phyloP scores from a whole-genome alignment of 1,284 basidiomycete genomes.

The Apiotrichum akiyoshidainum region DNA sequence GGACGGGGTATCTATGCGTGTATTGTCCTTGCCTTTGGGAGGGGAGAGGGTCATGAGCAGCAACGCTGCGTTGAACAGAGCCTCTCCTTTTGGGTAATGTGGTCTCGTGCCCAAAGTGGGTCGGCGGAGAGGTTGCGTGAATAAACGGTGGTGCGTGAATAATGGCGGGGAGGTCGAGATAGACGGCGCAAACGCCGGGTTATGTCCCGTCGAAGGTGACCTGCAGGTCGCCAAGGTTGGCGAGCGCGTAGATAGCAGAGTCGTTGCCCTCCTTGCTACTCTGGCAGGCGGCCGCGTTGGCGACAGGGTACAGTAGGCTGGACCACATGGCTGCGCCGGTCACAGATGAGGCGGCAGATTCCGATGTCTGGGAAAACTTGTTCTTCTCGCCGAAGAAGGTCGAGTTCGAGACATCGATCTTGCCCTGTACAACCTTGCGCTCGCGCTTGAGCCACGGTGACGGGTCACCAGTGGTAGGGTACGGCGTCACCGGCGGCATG shows the following conservation, averaged over 20 bases:
- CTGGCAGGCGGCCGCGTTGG: conserved; percentile 16
- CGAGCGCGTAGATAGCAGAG: conserved; percentile 32
- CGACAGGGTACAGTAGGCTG: not conserved
- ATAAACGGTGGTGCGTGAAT: not conserved
- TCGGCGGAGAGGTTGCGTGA: too few species aligned
- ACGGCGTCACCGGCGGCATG: conserved; percentile 18
- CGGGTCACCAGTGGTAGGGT: conserved; percentile 26
- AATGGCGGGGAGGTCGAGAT: not conserved
- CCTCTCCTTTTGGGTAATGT: too few species aligned
- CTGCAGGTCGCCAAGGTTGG: conserved; percentile 39
- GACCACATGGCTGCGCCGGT: conserved; percentile 37
- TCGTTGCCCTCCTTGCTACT: conserved; percentile 18
- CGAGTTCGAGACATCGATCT: conserved; percentile 23
- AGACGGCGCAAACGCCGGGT: not conserved
- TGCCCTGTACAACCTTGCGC: conserved; percentile 26
- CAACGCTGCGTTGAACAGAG: too few species aligned
- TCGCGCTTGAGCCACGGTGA: conserved; percentile 15
- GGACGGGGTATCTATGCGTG: too few species aligned
- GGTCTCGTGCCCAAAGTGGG: too few species aligned
- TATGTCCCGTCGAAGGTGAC: conserved; percentile 40
- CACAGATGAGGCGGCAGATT: conserved; percentile 23
- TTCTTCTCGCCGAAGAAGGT: conserved; percentile 25
- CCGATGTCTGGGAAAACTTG: conserved; percentile 21
- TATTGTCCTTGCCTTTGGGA: too few species aligned
- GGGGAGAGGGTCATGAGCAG: too few species aligned